phyloP scores from a whole-genome alignment of 495 filamentous ascomycete genomes.

The Diplogelasinospora grovesii region DNA sequence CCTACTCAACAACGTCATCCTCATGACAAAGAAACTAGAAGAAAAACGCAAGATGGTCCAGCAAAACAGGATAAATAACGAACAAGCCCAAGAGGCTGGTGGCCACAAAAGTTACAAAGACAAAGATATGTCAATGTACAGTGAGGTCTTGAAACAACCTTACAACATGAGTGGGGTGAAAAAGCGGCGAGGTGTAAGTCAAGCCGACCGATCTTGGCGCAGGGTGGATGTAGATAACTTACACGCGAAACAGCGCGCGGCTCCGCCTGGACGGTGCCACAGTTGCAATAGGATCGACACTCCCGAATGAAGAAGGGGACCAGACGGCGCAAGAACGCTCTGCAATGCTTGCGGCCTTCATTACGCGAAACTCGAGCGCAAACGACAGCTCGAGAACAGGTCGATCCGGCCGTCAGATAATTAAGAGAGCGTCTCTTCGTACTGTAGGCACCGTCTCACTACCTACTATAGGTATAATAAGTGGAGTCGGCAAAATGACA shows the following conservation, averaged over 20 bases:
- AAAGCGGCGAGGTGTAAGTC: slow-evolving; percentile 44
- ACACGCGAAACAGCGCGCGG: slow-evolving; percentile 59
- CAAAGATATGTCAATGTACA: slow-evolving; percentile 44
- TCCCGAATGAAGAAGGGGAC: slow-evolving; percentile 94
- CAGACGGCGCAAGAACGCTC: slow-evolving; percentile 90
- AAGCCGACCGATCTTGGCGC: too few species aligned
- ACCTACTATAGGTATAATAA: too few species aligned
- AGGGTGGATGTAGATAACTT: slow-evolving; percentile 13
- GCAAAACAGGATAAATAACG: slow-evolving; percentile 27
- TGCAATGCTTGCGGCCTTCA: slow-evolving; percentile 98
- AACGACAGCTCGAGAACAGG: slow-evolving; percentile 50
- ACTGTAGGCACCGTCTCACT: too few species aligned
- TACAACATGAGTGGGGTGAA: slow-evolving; percentile 42
- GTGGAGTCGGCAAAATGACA: too few species aligned
- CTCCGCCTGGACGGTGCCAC: slow-evolving; percentile 94
- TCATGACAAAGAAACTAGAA: slow-evolving; percentile 36
- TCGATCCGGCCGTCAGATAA: slow-evolving; percentile 45
- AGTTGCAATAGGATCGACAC: slow-evolving; percentile 98
- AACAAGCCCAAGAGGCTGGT: slow-evolving; percentile 35
- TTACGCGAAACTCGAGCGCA: slow-evolving; percentile 93
- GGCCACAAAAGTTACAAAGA: slow-evolving; percentile 34
- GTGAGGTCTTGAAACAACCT: slow-evolving; percentile 33
- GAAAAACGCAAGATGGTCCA: slow-evolving; percentile 39
- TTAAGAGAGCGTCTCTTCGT: too few species aligned
- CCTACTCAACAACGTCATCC: slow-evolving; percentile 31